Evolutionary conservation across 306 rosid species (phyloP), one percentile per base, ranked within the genome.

Genomic region (Citrullus colocynthis): DNA sequence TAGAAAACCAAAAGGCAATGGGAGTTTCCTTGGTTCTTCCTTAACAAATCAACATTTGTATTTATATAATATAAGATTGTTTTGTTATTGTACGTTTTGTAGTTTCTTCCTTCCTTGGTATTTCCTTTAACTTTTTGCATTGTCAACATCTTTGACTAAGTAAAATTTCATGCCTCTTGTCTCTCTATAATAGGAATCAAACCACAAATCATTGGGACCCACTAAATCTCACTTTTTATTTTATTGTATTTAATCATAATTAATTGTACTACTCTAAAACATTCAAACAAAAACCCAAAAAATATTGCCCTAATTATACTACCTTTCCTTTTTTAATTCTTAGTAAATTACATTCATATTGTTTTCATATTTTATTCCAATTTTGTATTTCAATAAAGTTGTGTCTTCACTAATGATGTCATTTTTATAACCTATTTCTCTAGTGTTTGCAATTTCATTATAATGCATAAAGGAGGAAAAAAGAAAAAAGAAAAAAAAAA

Each of bases 61-160:
- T 37, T 9, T 44, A 44, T 9, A 44, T 42, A 42, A 44, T 7
- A 44, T 44, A 65, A 65, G 13, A 37, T 42, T 18, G 30, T 66
- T 39, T 37, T 37, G 7, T 37, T 65, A n/a, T 17, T 65, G 48
- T 64, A 64, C 71, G 16, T 32, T 32, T 44, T 44, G 3, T 44
- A 44, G 13, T 44, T 44, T 2, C 49, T 44, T 66, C 30, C 73
- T 65, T 65, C 70, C 70, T 64, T 32, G 45, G 6, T 64, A 64
- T 64, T 64, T 64, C 71, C 71, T 66, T 66, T 16, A 39, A 17
- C 32, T 41, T 67, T 67, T 67, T 13, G 37, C 14, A 44, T 69
- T 69, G 56, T 69, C 75, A 44, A 12, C 55, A 69, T 69, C 75
- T 44, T 69, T 44, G 75, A 69, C 75, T 24, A 69, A 42, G 75